Conservation (phyloP, 2,329 filamentous ascomycete species). For the Dactylellina parvicollis region DNA sequence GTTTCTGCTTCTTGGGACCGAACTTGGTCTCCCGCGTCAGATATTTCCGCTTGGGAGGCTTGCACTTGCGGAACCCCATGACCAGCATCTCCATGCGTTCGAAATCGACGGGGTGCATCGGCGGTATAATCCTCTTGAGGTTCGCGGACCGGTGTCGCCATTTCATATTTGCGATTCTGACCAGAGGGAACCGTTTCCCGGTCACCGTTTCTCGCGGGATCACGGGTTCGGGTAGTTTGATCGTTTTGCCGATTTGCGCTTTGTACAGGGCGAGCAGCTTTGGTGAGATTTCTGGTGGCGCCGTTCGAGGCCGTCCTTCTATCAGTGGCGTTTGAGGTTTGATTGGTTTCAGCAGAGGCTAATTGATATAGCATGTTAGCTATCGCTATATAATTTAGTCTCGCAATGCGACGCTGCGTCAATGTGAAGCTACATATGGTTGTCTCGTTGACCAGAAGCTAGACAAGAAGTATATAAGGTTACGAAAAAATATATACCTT, state of each 20-base stretch:
- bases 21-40: conserved; percentile 23
- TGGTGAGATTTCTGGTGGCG: conserved; percentile 50
- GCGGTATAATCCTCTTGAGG: conserved; percentile 52
- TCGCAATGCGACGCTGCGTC: too few species aligned
- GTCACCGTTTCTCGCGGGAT: conserved; percentile 56
- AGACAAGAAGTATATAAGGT: too few species aligned
- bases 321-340: conserved; percentile 54
- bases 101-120: conserved; percentile 47
- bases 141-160: conserved; percentile 52
- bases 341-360: conserved; percentile 38
- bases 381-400: too few species aligned
- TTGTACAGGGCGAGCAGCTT: conserved; percentile 52
- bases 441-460: too few species aligned
- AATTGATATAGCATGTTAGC: neutral
- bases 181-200: conserved; percentile 54
- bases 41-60: conserved; percentile 53
- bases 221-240: conserved; percentile 46
- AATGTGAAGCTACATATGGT: too few species aligned
- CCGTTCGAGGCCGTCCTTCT: conserved; percentile 42
- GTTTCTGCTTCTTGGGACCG: conserved; percentile 35
- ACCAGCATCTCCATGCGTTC: conserved; percentile 54
- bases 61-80: conserved; percentile 52
- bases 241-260: conserved; percentile 51
- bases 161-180: conserved; percentile 55
- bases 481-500: too few species aligned